A percentile compares a stretch with the other conserved stretches of the same genome.
Evolutionary conservation across 179 eudicot species (phyloP).

Genomic region (Nepenthes alata): DNA sequence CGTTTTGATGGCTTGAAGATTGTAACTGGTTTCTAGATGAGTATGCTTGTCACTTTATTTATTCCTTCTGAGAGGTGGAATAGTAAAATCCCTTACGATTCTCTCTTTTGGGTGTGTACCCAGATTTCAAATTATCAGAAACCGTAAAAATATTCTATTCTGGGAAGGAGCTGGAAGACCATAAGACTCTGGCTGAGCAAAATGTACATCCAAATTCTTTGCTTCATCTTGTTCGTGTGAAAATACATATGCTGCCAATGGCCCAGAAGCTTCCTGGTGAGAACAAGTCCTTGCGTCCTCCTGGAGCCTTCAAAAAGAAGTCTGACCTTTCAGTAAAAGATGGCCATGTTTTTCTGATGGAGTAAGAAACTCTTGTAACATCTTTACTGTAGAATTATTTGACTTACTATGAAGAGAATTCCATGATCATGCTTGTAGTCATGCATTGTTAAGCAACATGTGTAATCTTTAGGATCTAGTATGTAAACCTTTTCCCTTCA

Average conservation of each 20-base stretch:
- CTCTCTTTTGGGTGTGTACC: conserved; percentile 1
- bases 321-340: conserved; percentile 90
- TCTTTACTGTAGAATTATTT: too few relatives aligned
- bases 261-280: conserved; percentile 82
- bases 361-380: conserved; percentile 42
- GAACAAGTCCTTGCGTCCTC: conserved; percentile 93
- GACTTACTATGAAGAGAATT: too few relatives aligned
- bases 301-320: conserved; percentile 96
- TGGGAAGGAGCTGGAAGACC: conserved; percentile 76
- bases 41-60: background rate
- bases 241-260: conserved; percentile 57
- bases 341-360: conserved; percentile 96
- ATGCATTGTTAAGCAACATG: too few relatives aligned
- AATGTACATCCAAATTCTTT: conserved; percentile 75
- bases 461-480: too few relatives aligned
- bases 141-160: conserved; percentile 61
- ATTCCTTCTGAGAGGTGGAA: too few relatives aligned
- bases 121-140: conserved; percentile 71
- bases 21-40: background rate
- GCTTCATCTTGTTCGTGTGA: conserved; percentile 90
- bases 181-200: conserved; percentile 63
- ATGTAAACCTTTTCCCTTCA: too few relatives aligned
- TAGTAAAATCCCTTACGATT: too few relatives aligned
- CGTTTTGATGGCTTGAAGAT: background rate
- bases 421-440: too few relatives aligned